These are phyloP conservation scores for Gossypium gossypioides DNA, from an alignment of 441 rosid species.

Conservation along the genomic window DNA sequence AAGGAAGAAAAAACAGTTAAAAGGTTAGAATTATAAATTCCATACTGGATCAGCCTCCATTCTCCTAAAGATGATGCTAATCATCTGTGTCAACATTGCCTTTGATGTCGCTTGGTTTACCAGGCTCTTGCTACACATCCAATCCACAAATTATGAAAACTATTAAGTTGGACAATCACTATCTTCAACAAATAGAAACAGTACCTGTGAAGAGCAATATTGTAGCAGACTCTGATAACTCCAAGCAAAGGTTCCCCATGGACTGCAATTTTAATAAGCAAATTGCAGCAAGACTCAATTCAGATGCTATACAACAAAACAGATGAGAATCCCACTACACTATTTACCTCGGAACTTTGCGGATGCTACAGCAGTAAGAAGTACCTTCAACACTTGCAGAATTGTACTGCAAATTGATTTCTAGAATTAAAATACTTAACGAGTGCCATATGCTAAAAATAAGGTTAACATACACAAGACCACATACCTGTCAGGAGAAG, in stretches of 20 bases:
- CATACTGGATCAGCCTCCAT: slow-evolving; percentile 89
- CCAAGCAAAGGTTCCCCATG: slow-evolving; percentile 97
- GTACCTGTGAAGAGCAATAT: slow-evolving; percentile 94
- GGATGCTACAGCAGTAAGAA: slow-evolving; percentile 94
- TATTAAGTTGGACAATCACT: not conserved
- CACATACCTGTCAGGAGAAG: slow-evolving; percentile 85
- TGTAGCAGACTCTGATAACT: slow-evolving; percentile 92
- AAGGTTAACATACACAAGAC: slow-evolving; percentile 9
- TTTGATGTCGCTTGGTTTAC: slow-evolving; percentile 96
- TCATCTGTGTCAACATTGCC: slow-evolving; percentile 99
- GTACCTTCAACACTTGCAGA: slow-evolving; percentile 90
- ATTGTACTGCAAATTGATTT: slow-evolving; percentile 62
- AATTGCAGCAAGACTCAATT: not conserved
- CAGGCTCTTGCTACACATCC: slow-evolving; percentile 84
- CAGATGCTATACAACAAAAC: not conserved
- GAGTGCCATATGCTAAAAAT: slow-evolving; percentile 14
- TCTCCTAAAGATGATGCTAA: slow-evolving; percentile 85
- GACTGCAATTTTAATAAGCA: slow-evolving; percentile 38
- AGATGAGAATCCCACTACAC: slow-evolving; percentile 14
- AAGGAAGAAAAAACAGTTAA: not conserved
- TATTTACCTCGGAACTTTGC: slow-evolving; percentile 79
- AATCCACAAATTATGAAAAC: slow-evolving; percentile 26
- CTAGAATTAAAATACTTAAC: slow-evolving; percentile 19
- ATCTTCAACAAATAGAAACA: slow-evolving; percentile 11
- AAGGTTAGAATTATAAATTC: not conserved